These are phyloP conservation scores for Phytophthora pisi DNA, from an alignment of 352 stramenopile species.

Conservation along the genomic window DNA sequence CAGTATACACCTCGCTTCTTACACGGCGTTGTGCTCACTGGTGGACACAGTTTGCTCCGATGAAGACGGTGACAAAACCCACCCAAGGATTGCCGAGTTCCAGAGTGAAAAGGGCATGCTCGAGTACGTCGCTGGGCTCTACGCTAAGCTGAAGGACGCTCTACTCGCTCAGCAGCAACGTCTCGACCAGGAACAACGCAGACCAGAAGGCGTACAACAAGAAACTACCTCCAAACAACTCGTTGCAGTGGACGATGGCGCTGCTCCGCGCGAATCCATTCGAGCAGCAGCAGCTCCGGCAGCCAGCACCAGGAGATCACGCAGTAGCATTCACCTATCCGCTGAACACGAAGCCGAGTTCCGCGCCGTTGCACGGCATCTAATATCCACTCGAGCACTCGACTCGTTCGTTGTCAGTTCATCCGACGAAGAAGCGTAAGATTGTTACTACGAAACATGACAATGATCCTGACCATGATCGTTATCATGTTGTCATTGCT, in stretches of 20 bases:
- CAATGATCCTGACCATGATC: neutral
- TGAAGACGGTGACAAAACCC: conserved; percentile 3
- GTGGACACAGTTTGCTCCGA: conserved; percentile 24
- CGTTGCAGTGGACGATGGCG: neutral
- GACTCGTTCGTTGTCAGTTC: conserved; percentile 39
- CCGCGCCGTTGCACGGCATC: conserved; percentile 36
- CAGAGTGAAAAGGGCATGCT: conserved; percentile 30
- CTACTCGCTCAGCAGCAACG: neutral
- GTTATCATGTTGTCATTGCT: neutral
- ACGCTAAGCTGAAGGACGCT: conserved; percentile 35
- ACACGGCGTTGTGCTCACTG: conserved; percentile 58
- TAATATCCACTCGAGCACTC: conserved; percentile 36
- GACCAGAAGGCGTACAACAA: neutral
- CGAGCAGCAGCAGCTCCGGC: neutral
- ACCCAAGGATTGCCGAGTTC: conserved; percentile 41
- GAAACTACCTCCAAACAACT: neutral
- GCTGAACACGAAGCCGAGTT: conserved; percentile 45
- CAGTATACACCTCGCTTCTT: conserved; percentile 35
- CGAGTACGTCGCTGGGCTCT: conserved; percentile 47
- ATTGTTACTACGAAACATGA: neutral
- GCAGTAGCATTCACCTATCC: conserved; percentile 8
- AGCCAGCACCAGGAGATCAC: neutral
- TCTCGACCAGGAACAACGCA: neutral
- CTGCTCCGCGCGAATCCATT: neutral
- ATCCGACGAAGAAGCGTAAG: conserved; percentile 34